These are phyloP conservation scores for Leccinum imitatum DNA, from an alignment of 768 basidiomycete genomes.

Conservation along the genomic window DNA sequence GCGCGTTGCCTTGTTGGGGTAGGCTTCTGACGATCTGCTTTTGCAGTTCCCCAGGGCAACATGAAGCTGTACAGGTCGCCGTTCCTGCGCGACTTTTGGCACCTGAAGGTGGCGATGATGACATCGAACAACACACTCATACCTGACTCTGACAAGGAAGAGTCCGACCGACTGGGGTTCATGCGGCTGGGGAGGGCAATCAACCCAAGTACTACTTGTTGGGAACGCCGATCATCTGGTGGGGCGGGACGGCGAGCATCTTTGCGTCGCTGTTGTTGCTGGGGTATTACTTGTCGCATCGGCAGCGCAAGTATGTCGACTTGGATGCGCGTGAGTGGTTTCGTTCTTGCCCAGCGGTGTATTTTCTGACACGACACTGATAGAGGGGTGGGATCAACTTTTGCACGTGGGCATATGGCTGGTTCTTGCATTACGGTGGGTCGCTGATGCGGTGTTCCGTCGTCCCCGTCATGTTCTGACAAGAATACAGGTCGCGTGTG, in stretches of 20 bases:
- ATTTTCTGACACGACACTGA: constrained; percentile 3
- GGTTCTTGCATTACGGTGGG: constrained; percentile 88
- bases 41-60: constrained; percentile 77
- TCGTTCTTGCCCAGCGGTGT: background rate
- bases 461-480: background rate
- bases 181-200: constrained; percentile 55
- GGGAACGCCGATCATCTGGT: constrained; percentile 90
- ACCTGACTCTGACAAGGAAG: constrained; percentile 97
- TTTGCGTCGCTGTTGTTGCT: constrained; percentile 50
- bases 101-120: constrained; percentile 99
- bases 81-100: constrained; percentile 97
- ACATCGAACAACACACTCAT: constrained; percentile 98
- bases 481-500: no score
- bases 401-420: constrained; percentile 90
- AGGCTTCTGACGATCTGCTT: background rate
- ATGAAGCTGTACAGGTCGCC: constrained; percentile 85
- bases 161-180: constrained; percentile 91
- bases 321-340: constrained; percentile 75
- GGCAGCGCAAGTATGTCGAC: constrained; percentile 87
- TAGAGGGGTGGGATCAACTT: constrained; percentile 94
- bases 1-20: background rate
- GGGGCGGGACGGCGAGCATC: constrained; percentile 73
- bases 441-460: constrained; percentile 1
- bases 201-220: constrained; percentile 93
- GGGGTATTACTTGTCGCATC: constrained; percentile 72